Conservation (phyloP, 2,329 filamentous ascomycete species). For the Exophiala mesophila region DNA sequence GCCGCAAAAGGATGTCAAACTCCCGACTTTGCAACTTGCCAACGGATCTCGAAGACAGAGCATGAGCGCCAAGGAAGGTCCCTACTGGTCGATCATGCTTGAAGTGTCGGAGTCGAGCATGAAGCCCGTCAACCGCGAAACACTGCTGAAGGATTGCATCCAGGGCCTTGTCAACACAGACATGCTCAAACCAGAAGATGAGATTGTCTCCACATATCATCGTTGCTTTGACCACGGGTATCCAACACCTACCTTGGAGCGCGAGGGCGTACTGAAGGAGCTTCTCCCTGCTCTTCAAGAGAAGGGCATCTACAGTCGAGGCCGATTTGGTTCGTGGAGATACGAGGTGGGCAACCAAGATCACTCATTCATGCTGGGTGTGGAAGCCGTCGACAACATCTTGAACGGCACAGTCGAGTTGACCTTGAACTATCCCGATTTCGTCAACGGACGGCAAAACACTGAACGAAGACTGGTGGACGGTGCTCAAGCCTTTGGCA, state of each 20-base stretch:
- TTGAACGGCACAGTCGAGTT: slow-evolving; percentile 84
- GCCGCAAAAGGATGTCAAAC: slow-evolving; percentile 73
- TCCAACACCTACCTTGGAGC: slow-evolving; percentile 89
- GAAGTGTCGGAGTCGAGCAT: slow-evolving; percentile 93
- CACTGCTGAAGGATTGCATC: slow-evolving; percentile 83
- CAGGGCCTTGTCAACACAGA: slow-evolving; percentile 96
- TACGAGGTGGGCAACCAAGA: slow-evolving; percentile 98
- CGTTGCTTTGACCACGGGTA: slow-evolving; percentile 98
- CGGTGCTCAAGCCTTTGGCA: slow-evolving; percentile 54
- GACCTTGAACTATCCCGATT: slow-evolving; percentile 94
- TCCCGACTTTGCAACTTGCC: slow-evolving; percentile 79
- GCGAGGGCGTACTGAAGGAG: slow-evolving; percentile 88
- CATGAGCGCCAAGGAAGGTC: slow-evolving; percentile 71
- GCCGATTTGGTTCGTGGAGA: slow-evolving; percentile 95
- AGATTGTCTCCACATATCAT: slow-evolving; percentile 98
- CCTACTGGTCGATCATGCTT: slow-evolving; percentile 99
- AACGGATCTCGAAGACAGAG: slow-evolving; percentile 76
- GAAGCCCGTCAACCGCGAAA: slow-evolving; percentile 88
- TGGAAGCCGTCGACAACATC: slow-evolving; percentile 87
- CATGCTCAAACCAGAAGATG: slow-evolving; percentile 84
- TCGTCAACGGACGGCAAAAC: slow-evolving; percentile 72
- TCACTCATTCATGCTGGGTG: slow-evolving; percentile 95
- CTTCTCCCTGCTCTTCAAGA: slow-evolving; percentile 88
- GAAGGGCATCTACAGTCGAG: slow-evolving; percentile 88
- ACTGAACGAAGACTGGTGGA: slow-evolving; percentile 58